A percentile compares a stretch with the other conserved stretches of the same genome.
Evolutionary conservation across 495 filamentous ascomycete genomes (phyloP).

Genomic region (Poronia punctata): DNA sequence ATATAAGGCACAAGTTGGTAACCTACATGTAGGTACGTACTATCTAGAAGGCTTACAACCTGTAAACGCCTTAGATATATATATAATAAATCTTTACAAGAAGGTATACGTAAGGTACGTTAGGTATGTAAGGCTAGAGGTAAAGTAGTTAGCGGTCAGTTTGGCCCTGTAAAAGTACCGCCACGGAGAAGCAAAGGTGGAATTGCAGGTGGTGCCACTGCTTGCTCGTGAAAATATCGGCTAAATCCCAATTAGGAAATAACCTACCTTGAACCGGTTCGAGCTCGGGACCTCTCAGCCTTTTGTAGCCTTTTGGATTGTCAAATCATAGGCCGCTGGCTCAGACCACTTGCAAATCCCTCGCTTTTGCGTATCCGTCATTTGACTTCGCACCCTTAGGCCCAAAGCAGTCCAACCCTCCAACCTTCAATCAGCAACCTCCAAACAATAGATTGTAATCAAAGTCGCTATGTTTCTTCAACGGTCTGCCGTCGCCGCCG

Average conservation of each 20-base stretch:
- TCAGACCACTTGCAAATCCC: slow-evolving; percentile 27
- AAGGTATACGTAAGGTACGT: no score
- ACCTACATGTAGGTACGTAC: no score
- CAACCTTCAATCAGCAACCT: neutral
- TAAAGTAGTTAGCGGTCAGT: no score
- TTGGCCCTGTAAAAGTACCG: no score
- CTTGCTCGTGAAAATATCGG: slow-evolving; percentile 7
- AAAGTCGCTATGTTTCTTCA: slow-evolving; percentile 69
- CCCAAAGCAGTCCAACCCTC: slow-evolving; percentile 6
- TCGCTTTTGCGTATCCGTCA: slow-evolving; percentile 12
- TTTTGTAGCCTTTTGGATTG: slow-evolving; percentile 13
- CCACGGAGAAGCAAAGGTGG: no score
- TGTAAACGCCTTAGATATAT: no score
- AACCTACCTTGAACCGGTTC: slow-evolving; percentile 13
- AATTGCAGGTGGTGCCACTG: neutral
- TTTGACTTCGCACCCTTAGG: slow-evolving; percentile 9
- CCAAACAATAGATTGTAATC: slow-evolving; percentile 1
- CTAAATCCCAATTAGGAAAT: slow-evolving; percentile 13
- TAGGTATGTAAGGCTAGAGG: no score
- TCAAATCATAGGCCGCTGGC: no score
- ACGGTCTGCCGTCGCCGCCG: slow-evolving; percentile 66
- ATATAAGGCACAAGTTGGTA: no score
- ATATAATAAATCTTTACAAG: no score
- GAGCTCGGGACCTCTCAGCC: slow-evolving; percentile 15
- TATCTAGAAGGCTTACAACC: no score